Base-by-base conservation (phyloP, 768 basidiomycete genomes). In the Aureoboletus auriporus region DNA sequence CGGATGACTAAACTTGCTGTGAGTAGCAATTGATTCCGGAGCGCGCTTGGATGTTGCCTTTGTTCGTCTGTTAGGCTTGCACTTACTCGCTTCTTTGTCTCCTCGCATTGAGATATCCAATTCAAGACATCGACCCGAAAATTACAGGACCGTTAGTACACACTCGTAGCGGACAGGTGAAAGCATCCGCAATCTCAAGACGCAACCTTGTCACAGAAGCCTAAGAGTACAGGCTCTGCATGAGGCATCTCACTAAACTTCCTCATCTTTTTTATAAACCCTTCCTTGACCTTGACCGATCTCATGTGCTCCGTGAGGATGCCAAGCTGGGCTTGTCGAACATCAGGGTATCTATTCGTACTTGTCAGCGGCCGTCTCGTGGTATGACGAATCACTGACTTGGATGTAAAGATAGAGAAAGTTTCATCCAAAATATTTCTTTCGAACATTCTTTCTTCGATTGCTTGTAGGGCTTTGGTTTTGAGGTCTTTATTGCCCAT, bases 341-440 rank as follows among this genome's bases (percentile, higher is more conserved):
- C 50, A 3, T 49, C 49, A 7, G 44, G 39, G n/a, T 64, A 50
- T 45, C 62, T 64, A 28, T 37, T 38, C 41, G 23, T 7, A 20
- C 10, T 29, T 6, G 33, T 52, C 33, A 53, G 39, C 14, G 8
- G 28, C 2, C 3, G 10, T 5, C 41, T 11, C 17, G 11, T 3
- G 3, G 5, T 10, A 39, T 16, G 40, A 41, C 4, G 20, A 26
- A 14, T 5, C 34, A 47, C 57, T 37, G 0, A 58, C 61, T 51
- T 58, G 39, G 59, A 62, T n/a, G 64, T 57, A 44, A 65, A 65
- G 20, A 45, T 36, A 14, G 66, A 68, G 36, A 66, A 57, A 1
- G 52, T 38, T 47, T 68, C 66, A 6, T 55, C 52, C 8, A 65
- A 16, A 1, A 64, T 46, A 26, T 68, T 65, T 31, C 3, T 23